A percentile compares a stretch with the other conserved stretches of the same genome.
phyloP scores from a whole-genome alignment of 2,329 filamentous ascomycete species.

The Diaporthe australafricana region DNA sequence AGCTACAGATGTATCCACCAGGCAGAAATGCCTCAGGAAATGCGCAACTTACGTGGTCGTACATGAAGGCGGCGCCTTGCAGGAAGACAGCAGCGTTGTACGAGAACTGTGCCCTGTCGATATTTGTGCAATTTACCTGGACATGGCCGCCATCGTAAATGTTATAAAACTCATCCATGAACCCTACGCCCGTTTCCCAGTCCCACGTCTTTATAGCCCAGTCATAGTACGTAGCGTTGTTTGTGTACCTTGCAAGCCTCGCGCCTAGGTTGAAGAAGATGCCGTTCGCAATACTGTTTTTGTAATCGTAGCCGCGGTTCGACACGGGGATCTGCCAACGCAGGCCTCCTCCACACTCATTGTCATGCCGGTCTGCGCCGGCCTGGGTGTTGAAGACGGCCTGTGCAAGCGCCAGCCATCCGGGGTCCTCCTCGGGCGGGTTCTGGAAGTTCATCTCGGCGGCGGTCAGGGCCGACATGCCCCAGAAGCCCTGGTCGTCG shows the following conservation, averaged over 20 bases:
- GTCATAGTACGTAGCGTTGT: constrained; percentile 61
- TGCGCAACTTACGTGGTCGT: constrained; percentile 60
- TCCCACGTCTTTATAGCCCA: constrained; percentile 65
- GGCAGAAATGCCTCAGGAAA: neutral
- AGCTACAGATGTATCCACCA: neutral
- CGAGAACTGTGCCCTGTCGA: constrained; percentile 69
- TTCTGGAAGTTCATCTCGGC: constrained; percentile 67
- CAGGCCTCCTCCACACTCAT: constrained; percentile 67
- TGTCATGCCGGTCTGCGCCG: constrained; percentile 68
- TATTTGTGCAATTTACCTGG: constrained; percentile 63
- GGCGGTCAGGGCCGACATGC: constrained; percentile 66
- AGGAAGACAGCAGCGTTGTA: constrained; percentile 71
- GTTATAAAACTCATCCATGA: constrained; percentile 66
- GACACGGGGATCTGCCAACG: constrained; percentile 73
- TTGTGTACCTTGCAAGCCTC: constrained; percentile 68
- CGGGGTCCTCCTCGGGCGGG: constrained; percentile 59
- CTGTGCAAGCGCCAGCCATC: constrained; percentile 66
- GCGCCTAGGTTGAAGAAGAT: constrained; percentile 58
- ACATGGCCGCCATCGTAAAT: constrained; percentile 70
- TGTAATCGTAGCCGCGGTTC: constrained; percentile 74
- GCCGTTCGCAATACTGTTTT: constrained; percentile 57
- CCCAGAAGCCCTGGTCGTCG: constrained; percentile 77
- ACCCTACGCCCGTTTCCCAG: constrained; percentile 58
- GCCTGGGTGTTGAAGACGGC: constrained; percentile 70
- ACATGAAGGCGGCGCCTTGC: constrained; percentile 72